Percentiles rank a stretch among this genome's conserved stretches.
Conservation (phyloP, 106 monocot species). For the Cymbidium sinense region DNA sequence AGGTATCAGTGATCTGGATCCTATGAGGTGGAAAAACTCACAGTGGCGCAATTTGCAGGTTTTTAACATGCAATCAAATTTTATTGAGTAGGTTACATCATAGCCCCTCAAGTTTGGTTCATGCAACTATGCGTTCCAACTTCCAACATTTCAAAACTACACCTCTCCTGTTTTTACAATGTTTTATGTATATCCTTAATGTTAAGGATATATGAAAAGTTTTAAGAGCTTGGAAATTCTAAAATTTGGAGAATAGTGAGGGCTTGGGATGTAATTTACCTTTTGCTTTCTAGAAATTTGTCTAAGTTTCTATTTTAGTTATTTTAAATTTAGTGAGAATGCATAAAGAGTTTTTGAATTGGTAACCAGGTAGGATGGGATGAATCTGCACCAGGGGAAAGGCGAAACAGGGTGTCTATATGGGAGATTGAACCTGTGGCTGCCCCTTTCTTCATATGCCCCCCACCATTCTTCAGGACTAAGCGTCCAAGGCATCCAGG, state of each 20-base stretch:
- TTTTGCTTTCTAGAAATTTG: neutral
- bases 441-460: slow-evolving; percentile 88
- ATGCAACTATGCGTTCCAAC: neutral
- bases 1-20: slow-evolving; percentile 86
- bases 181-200: neutral
- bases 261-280: neutral
- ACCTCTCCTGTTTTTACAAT: neutral
- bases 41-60: slow-evolving; percentile 97
- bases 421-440: slow-evolving; percentile 98
- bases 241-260: neutral
- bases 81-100: neutral
- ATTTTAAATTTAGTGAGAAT: neutral
- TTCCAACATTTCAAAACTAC: neutral
- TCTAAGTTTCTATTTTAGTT: neutral
- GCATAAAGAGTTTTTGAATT: neutral
- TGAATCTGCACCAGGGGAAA: slow-evolving; percentile 89
- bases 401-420: slow-evolving; percentile 78
- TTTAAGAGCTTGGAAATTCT: neutral
- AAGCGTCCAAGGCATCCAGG: slow-evolving; percentile 77
- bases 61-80: neutral
- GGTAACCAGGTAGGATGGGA: slow-evolving; percentile 87
- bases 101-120: neutral
- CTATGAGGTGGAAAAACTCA: slow-evolving; percentile 92
- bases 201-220: neutral
- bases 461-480: slow-evolving; percentile 85